Evolutionary conservation across 345 rosid species (phyloP), one percentile per base, ranked within the genome.

Genomic region (Acer negundo): DNA sequence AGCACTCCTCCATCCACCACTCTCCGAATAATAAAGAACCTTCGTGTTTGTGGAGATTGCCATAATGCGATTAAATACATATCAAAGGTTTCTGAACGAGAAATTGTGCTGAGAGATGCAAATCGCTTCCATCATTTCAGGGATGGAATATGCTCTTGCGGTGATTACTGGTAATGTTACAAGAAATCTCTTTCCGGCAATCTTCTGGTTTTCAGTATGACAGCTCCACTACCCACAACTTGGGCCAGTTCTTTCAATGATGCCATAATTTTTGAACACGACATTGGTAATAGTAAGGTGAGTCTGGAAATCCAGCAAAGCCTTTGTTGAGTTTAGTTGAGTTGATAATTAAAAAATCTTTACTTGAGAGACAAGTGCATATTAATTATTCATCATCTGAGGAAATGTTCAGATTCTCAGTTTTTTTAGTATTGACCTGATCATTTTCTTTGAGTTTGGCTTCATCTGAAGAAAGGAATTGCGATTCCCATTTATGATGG

Each of bases 61-160:
- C 90, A 88, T 72, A 78, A 70, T 13, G 81, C 87, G 17, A 83
- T 84, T 68, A 82, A 86, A 63, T 82, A 80, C 16, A 81, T 86
- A 70, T 72, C 91, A 28, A 89, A 86, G 75, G 85, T 89, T 11
- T 80, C 75, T 68, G 61, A 17, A 8, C 81, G 91, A 66, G 90
- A 86, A 80, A 85, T 87, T 68, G 40, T 89, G 51, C 61, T 85
- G 78, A 85, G 91, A 82, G 91, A 87, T 81, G 88, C 87, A 3
- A 86, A 87, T 44, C 86, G 87, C 42, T 87, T 89, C 78, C 90
- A 89, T 67, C 61, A 70, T 49, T 87, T 89, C 69, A 84, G 71
- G 62, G 82, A 81, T 77, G 89, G 87, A 69, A 71, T 71, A n/a
- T 86, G 87, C 72, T 84, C 89, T 24, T 84, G 85, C 53, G 83